phyloP scores from a whole-genome alignment of 495 filamentous ascomycete genomes.

The Cryomyces minteri region DNA sequence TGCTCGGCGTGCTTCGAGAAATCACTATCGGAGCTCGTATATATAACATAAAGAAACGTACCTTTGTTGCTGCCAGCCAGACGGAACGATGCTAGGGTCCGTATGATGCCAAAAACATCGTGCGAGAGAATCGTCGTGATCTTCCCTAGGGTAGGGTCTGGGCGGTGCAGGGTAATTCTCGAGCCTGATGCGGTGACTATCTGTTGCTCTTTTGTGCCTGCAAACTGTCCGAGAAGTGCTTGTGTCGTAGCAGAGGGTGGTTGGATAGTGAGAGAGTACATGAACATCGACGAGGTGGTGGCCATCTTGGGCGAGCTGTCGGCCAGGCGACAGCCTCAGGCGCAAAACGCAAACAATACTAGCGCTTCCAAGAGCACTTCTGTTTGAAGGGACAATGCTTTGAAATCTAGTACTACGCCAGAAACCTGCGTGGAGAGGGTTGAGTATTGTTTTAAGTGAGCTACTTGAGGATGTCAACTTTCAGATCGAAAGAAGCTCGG shows the following conservation, averaged over 20 bases:
- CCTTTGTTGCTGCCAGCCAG: slow-evolving; percentile 91
- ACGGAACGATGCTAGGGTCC: slow-evolving; percentile 70
- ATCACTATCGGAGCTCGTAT: slow-evolving; percentile 69
- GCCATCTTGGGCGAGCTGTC: slow-evolving; percentile 55
- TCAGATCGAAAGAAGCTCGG: too few species aligned
- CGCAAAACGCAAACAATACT: too few species aligned
- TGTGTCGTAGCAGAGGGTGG: slow-evolving; percentile 75
- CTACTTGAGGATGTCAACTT: too few species aligned
- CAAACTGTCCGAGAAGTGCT: slow-evolving; percentile 83
- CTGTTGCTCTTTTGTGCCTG: slow-evolving; percentile 88
- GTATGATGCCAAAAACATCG: slow-evolving; percentile 90
- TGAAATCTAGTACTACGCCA: too few species aligned
- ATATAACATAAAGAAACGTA: slow-evolving; percentile 34
- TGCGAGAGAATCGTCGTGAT: slow-evolving; percentile 71
- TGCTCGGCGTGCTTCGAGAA: slow-evolving; percentile 52
- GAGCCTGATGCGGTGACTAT: slow-evolving; percentile 90
- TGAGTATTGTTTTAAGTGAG: too few species aligned
- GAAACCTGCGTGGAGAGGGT: too few species aligned
- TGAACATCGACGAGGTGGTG: slow-evolving; percentile 90
- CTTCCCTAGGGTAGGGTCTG: slow-evolving; percentile 69
- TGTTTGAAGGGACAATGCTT: too few species aligned
- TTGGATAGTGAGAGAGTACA: slow-evolving; percentile 91
- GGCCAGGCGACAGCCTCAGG: neutral
- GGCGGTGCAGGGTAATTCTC: slow-evolving; percentile 69
- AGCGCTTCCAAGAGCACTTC: too few species aligned